Base-by-base conservation (phyloP, 106 monocot genomes). In the Hemerocallis citrina region DNA sequence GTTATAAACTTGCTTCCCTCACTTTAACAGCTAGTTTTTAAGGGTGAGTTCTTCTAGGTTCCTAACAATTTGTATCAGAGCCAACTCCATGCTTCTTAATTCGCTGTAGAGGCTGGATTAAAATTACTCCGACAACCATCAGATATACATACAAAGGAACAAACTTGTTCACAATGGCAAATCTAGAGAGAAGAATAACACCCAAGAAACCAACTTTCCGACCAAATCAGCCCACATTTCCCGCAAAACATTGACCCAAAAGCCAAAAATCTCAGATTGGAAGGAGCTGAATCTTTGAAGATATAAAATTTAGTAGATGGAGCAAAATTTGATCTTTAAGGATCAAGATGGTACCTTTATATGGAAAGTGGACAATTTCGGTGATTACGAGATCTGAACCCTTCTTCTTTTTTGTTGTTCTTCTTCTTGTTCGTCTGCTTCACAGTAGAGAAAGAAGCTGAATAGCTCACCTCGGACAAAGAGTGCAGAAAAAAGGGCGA, bases 321-420 rank as follows among this genome's bases (percentile, higher is more conserved):
- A 51, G 28, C 25, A 11, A 9, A 51, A 28, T 13, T 12, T 51
- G 51, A 51, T n/a, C n/a, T 25, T 7, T 9, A n/a, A 32, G 31
- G 54, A 54, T 32, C 16, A 32, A 54, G 29, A 29, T 54, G n/a
- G 15, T 32, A 54, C 54, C 54, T 54, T 54, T n/a, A n/a, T n/a
- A n/a, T n/a, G n/a, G n/a, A n/a, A 54, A 54, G n/a, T 1, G 54
- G 20, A n/a, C n/a, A n/a, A 54, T 32, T 32, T 20, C 31, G 9
- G 31, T 32, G 31, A 14, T 32, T 54, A 32, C 32, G 54, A 54
- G 54, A 54, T 51, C 54, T 32, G 54, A 49, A 9, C 22, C n/a
- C n/a, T n/a, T n/a, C n/a, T n/a, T n/a, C n/a, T n/a, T n/a, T n/a
- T n/a, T n/a, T n/a, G n/a, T n/a, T n/a, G n/a, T n/a, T 24, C 1